A percentile compares a stretch with the other conserved stretches of the same genome.
Conservation (phyloP, 1,284 basidiomycete species). For the Cryptococcus sp. region DNA sequence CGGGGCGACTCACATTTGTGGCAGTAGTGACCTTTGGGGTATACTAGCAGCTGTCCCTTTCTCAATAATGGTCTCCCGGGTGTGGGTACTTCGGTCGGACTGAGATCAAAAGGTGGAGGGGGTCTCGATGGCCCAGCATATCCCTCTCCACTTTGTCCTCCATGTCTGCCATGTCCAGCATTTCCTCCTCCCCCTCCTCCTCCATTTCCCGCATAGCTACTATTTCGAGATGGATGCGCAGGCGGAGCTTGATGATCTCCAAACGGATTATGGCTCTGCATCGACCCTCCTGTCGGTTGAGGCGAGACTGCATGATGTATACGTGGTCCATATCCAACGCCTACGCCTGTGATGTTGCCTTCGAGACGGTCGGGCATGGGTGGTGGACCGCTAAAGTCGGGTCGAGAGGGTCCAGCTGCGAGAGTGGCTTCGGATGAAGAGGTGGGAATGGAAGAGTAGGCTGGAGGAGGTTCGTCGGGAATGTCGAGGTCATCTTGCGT, state of each 20-base stretch:
- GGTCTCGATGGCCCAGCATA: slow-evolving; percentile 11
- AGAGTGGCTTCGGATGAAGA: slow-evolving; percentile 14
- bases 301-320: not conserved
- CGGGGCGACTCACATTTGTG: slow-evolving; percentile 31
- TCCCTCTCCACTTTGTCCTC: not conserved
- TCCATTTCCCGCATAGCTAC: too few relatives aligned
- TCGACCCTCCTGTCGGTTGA: not conserved
- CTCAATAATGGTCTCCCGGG: slow-evolving; percentile 42
- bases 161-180: not conserved
- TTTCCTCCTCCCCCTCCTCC: too few relatives aligned
- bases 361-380: slow-evolving; percentile 35
- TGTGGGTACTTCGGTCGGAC: slow-evolving; percentile 37
- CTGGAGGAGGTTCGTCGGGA: slow-evolving; percentile 35
- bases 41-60: slow-evolving; percentile 40
- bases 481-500: slow-evolving; percentile 15
- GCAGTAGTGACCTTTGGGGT: slow-evolving; percentile 38
- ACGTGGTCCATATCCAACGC: slow-evolving; percentile 27
- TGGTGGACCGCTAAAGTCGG: slow-evolving; percentile 44
- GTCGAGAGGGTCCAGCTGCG: slow-evolving; percentile 29
- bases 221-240: slow-evolving; percentile 9
- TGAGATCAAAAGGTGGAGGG: slow-evolving; percentile 14
- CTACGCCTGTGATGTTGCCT: slow-evolving; percentile 16
- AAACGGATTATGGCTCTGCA: slow-evolving; percentile 3
- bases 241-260: slow-evolving; percentile 13
- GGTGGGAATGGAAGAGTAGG: slow-evolving; percentile 22